Base-by-base conservation (phyloP, 1,284 basidiomycete genomes). In the Gomphus bonarii region DNA sequence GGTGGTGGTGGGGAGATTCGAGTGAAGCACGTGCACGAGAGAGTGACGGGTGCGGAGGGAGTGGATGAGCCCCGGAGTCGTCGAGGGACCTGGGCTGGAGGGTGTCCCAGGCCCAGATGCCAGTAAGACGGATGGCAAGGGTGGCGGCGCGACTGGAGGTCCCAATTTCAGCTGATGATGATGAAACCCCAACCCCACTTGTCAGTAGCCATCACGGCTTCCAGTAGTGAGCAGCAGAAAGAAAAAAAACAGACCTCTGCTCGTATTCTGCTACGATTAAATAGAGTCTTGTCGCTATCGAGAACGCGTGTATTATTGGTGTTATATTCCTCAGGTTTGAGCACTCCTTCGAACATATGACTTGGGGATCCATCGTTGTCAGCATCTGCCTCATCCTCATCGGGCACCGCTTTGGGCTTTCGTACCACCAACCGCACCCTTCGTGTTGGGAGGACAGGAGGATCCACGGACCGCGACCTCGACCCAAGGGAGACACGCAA, bases 321-420 rank as follows among this genome's bases (percentile, higher is more conserved):
- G 67, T 93, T 89, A 30, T 92, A 82, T 55, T 97, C 88, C 14
- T 77, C 73, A 0, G 77, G 73, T 16, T 69, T 71, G 54, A 98
- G 74, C 56, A 95, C 74, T 42, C 94, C 88, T 58, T 95, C 88
- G 70, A 95, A 91, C 58, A 93, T 75, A n/a, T 82, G 81, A 43
- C 72, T 74, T 43, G 65, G 60, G 18, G 56, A 48, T 18, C 70
- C 71, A 2, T 73, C 72, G 44, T 59, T 53, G 36, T 57, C 60
- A 20, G 58, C 59, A 1, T 46, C 60, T 20, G 62, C 63, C 18
- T 57, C 59, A 4, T 61, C 58, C n/a, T 58, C 59, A n/a, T 59
- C 60, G 9, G 28, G 55, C 18, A 25, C 11, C 12, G 46, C 43
- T 22, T 30, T 61, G 35, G 66, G 64, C 4, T 67, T 67, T 12